Percentiles rank a stretch among this genome's conserved stretches.
phyloP scores from a whole-genome alignment of 805 yeast genomes.

The Monosporozyma aerobia region DNA sequence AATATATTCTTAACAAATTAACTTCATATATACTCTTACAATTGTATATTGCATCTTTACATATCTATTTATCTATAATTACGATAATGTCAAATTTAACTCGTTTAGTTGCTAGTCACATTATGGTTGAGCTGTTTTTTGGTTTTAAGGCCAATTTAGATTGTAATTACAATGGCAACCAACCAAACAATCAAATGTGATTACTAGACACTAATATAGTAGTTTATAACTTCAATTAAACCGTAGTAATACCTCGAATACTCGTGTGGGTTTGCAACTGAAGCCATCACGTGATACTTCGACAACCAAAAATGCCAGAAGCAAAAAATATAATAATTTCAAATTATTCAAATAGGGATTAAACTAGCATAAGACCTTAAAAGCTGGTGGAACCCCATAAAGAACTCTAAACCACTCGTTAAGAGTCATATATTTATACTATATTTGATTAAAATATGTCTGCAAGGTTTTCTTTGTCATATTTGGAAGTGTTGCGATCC shows the following conservation, averaged over 20 bases:
- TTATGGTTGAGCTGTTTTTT: not conserved
- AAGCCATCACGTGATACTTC: not conserved
- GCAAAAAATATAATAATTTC: not conserved
- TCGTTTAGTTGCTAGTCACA: not conserved
- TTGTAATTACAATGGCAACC: no score
- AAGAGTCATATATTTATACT: no score
- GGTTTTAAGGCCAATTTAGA: not conserved
- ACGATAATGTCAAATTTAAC: not conserved
- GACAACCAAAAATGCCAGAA: not conserved
- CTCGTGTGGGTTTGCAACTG: not conserved
- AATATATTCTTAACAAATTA: not conserved
- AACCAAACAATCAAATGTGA: no score
- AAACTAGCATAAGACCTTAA: not conserved
- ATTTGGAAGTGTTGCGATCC: conserved; percentile 22
- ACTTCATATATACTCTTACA: not conserved
- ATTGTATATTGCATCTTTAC: not conserved
- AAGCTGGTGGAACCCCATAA: no score
- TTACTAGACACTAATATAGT: no score
- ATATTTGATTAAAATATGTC: conserved; percentile 5
- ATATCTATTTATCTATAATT: not conserved
- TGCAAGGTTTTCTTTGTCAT: conserved; percentile 16
- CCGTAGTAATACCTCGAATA: no score
- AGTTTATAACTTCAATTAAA: not conserved
- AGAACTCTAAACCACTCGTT: no score
- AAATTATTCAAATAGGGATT: not conserved